Evolutionary conservation across 805 yeast species (phyloP), one percentile per base, ranked within the genome.

Genomic region (Candida xyloterini): DNA sequence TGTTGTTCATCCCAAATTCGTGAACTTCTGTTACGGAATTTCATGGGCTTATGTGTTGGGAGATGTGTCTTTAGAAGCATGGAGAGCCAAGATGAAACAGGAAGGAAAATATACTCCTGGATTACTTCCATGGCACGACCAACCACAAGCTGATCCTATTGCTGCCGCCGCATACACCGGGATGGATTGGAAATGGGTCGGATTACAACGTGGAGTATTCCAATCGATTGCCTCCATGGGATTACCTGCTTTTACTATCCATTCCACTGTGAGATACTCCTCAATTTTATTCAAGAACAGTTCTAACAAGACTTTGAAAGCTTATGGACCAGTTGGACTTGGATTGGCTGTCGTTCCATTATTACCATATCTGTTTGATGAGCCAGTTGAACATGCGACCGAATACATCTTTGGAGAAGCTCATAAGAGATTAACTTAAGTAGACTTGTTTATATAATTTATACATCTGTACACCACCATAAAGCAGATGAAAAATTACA

Each of bases 191-290:
- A 73, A 73, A 50, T 47, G 81, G 38, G 76, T 74, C 7, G 80
- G 74, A 6, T 52, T 81, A 27, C 80, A 85, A 58, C 73, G 95
- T 58, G 89, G 85, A n/a, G 52, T 84, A 18, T 85, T 85, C 67
- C 95, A 85, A 61, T 71, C 83, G 47, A 70, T 86, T 47, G 95
- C 95, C 2, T 79, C 87, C 31, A 86, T 85, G 93, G 91, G 86
- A 11, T 68, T 85, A 29, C 95, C 95, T 8, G 95, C 95, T 3
- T 79, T 84, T 60, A 85, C 95, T 5, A 85, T 85, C 52, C 95
- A 85, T 58, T 71, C 84, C 2, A 67, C 81, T 5, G 95, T 85
- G 28, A 71, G 81, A 49, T 84, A 84, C 56, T 77, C 88, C 1
- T 80, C 86, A 2, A 40, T 65, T 15, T 62, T 79, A 22, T 77